Base-by-base conservation (phyloP, 306 rosid genomes). In the Cicer cuneatum region DNA sequence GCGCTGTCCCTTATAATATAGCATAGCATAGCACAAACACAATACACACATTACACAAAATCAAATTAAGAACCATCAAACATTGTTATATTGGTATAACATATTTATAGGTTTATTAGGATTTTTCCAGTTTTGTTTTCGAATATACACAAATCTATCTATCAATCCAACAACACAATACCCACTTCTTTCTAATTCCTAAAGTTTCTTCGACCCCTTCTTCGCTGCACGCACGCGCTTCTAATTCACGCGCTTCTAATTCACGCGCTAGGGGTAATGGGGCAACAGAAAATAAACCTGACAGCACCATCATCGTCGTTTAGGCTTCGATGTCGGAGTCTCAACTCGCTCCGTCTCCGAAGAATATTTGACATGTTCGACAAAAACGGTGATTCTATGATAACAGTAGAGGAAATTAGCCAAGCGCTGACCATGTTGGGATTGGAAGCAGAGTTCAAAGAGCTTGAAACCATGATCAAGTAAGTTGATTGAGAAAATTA, bases 331-430 rank as follows among this genome's bases (percentile, higher is more conserved):
- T 10, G 79, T 42, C 65, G 73, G 8, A 93, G 97, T 69, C 86
- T 87, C 3, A 86, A 88, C 47, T 78, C 90, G 7, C 78, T 91
- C 1, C 87, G 97, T 3, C 96, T 89, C 33, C 86, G 89, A 4
- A 92, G 96, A 18, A 83, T 93, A 24, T 93, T 90, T 16, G 93
- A 93, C 12, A 66, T 88, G 54, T 93, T 88, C 51, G 98, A 93
- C 84, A 85, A 87, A 67, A 88, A 93, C 78, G 80, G 73, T 0
- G 98, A 90, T 72, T 84, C 83, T 5, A 35, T 80, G 33, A 85
- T 93, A 29, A 89, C 89, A 0, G 86, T 74, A 6, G 54, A 72
- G 1, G 98, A 93, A 74, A 86, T 93, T 1, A 67, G 64, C 54
- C 87, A 84, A 10, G 96, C 96, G 0, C 82, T 93, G 2, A 66